These are phyloP conservation scores for Spergularia bocconei DNA, from an alignment of 148 eudicot genomes.

Conservation along the genomic window DNA sequence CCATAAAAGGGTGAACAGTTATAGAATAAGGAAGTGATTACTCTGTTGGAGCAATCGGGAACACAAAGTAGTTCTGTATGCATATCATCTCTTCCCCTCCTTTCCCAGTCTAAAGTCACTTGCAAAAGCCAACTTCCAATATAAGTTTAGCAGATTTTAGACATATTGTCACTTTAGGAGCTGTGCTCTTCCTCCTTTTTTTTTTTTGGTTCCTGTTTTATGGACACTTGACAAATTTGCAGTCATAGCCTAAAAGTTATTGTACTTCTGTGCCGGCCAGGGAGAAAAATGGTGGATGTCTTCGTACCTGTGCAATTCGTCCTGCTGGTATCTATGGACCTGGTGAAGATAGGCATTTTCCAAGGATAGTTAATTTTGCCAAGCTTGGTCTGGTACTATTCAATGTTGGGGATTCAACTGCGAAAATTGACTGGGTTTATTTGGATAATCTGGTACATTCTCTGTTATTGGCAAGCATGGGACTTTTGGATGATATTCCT, in stretches of 20 bases:
- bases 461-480: slow-evolving; percentile 89
- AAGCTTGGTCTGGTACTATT: slow-evolving; percentile 71
- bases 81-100: too few species aligned
- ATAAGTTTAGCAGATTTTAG: too few species aligned
- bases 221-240: neutral
- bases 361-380: slow-evolving; percentile 60
- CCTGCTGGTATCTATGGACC: slow-evolving; percentile 97
- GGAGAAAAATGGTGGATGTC: slow-evolving; percentile 55
- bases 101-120: too few species aligned
- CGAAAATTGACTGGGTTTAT: slow-evolving; percentile 82
- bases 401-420: slow-evolving; percentile 58
- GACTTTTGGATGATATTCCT: slow-evolving; percentile 89
- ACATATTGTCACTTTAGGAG: too few species aligned
- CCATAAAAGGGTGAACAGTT: too few species aligned
- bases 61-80: too few species aligned
- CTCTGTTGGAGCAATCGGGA: too few species aligned
- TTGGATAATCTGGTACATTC: slow-evolving; percentile 82
- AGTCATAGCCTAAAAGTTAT: neutral
- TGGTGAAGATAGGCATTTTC: slow-evolving; percentile 91
- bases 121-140: too few species aligned
- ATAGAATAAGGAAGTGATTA: too few species aligned
- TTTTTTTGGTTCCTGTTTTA: neutral
- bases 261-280: slow-evolving; percentile 35
- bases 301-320: slow-evolving; percentile 85
- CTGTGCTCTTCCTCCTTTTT: neutral